These are phyloP conservation scores for Triticum timopheevii DNA, from an alignment of 176 grass and related monocot genomes.

Conservation along the genomic window DNA sequence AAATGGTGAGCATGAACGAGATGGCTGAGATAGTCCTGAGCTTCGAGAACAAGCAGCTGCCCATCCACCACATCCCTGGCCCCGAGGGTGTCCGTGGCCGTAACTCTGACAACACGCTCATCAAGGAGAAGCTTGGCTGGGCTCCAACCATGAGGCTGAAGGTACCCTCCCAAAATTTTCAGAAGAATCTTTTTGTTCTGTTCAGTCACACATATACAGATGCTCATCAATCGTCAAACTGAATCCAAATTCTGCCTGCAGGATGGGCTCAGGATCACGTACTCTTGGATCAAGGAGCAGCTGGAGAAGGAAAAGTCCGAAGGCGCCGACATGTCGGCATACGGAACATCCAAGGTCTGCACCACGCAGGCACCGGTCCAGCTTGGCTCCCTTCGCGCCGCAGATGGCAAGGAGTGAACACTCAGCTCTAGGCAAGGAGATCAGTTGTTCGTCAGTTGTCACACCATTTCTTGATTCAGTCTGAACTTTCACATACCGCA, in stretches of 20 bases:
- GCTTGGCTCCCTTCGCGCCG: conserved; percentile 83
- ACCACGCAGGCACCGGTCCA: conserved; percentile 77
- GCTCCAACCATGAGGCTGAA: conserved; percentile 68
- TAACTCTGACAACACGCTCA: conserved; percentile 63
- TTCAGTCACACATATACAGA: conserved; percentile 2
- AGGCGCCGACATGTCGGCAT: conserved; percentile 51
- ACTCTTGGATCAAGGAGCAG: conserved; percentile 97
- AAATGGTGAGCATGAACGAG: conserved; percentile 87
- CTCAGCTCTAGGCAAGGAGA: not conserved
- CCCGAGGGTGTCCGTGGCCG: conserved; percentile 61
- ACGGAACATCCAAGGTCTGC: conserved; percentile 77
- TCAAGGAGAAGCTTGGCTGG: conserved; percentile 73
- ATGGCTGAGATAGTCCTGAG: conserved; percentile 56
- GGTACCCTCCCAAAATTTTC: conserved; percentile 22
- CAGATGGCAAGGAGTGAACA: conserved; percentile 79
- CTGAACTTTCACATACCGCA: not conserved
- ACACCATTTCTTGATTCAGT: conserved; percentile 31
- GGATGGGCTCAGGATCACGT: conserved; percentile 87
- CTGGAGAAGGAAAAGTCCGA: conserved; percentile 67
- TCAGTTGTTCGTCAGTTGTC: not conserved
- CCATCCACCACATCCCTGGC: conserved; percentile 60
- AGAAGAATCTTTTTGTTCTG: not conserved
- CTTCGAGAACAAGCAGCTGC: conserved; percentile 53
- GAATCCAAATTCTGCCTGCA: conserved; percentile 23
- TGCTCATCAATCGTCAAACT: not conserved